Conservation (phyloP, 345 rosid genomes). For the Clausena lansium region DNA sequence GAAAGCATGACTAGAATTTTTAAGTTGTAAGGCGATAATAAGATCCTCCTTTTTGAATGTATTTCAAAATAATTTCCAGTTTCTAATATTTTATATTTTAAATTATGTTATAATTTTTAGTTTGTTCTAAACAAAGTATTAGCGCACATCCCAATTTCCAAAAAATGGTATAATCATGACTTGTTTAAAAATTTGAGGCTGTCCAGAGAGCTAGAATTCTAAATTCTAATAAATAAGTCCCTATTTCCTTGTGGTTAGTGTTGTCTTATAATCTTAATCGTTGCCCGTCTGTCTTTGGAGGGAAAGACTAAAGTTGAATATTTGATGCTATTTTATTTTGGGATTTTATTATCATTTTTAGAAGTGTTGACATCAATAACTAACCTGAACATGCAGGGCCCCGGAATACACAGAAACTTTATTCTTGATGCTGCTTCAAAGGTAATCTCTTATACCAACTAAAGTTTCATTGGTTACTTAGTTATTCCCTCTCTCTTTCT, state of each 20-base stretch:
- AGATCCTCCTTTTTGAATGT: too few relatives aligned
- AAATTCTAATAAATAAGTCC: too few relatives aligned
- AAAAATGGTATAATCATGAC: too few relatives aligned
- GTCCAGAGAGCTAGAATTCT: too few relatives aligned
- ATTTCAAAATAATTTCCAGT: too few relatives aligned
- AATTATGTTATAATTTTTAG: too few relatives aligned
- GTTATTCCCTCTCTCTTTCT: neutral
- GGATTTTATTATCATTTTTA: neutral
- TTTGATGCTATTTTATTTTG: neutral
- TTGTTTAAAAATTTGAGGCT: neutral
- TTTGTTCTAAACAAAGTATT: too few relatives aligned
- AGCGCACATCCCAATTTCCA: too few relatives aligned
- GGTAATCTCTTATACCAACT: conserved; percentile 31
- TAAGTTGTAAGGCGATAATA: too few relatives aligned
- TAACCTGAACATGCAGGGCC: conserved; percentile 43
- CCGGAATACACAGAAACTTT: conserved; percentile 53
- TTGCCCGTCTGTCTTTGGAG: neutral
- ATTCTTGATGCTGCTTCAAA: conserved; percentile 58
- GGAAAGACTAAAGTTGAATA: neutral
- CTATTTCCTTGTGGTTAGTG: too few relatives aligned
- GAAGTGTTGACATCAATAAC: neutral
- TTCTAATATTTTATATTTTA: too few relatives aligned
- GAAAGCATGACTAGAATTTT: too few relatives aligned
- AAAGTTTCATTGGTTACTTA: neutral
- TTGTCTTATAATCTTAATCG: conserved; percentile 1